Percentiles rank a stretch among this genome's conserved stretches.
Conservation (phyloP, 495 filamentous ascomycete genomes). For the Xylaria scruposa region DNA sequence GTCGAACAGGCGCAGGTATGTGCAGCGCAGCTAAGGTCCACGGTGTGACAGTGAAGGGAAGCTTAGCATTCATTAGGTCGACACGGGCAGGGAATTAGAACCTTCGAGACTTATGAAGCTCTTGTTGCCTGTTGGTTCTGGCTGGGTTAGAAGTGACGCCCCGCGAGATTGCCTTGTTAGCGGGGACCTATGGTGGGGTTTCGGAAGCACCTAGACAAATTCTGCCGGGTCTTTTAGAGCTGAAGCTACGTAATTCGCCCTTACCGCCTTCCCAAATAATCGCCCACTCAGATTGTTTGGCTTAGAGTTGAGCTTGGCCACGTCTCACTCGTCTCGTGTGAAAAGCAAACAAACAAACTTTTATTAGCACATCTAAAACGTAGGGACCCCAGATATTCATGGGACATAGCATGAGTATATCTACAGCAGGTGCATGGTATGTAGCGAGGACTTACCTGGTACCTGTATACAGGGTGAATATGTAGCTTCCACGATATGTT, state of each 20-base stretch:
- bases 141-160: not conserved
- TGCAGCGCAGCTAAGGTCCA: not conserved
- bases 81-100: not conserved
- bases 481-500: not conserved
- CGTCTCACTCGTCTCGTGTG: too few relatives aligned
- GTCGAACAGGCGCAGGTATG: not conserved
- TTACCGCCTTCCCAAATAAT: not conserved
- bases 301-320: too few relatives aligned
- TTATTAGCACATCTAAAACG: not conserved
- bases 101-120: not conserved
- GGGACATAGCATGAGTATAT: not conserved
- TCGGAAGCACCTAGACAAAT: not conserved
- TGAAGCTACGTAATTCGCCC: conserved; percentile 2
- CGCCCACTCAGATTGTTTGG: not conserved
- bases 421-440: not conserved
- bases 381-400: not conserved
- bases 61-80: not conserved
- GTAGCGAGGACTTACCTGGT: not conserved
- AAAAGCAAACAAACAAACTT: not conserved
- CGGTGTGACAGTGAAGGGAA: not conserved
- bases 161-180: not conserved
- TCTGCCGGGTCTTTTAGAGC: not conserved
- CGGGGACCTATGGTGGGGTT: conserved; percentile 2
- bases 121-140: not conserved
- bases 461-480: not conserved